These are phyloP conservation scores for Solanum arcanum DNA, from an alignment of 257 asterid genomes.

Conservation along the genomic window DNA sequence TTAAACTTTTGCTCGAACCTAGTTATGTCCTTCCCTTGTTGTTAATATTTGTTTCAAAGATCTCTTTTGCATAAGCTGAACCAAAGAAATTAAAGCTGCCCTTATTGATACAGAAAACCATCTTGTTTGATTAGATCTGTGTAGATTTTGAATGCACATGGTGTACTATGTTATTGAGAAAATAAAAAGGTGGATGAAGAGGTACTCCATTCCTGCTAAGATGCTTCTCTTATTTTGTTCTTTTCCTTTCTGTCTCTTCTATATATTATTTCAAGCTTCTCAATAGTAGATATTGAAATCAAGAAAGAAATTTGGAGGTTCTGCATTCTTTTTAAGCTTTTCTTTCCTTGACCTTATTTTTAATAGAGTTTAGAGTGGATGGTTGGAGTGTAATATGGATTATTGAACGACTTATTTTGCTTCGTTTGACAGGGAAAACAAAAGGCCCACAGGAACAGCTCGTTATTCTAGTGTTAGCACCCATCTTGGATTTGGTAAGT, in stretches of 20 bases:
- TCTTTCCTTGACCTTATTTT: not conserved
- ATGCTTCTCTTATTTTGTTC: not conserved
- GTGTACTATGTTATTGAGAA: not conserved
- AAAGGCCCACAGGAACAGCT: slow-evolving; percentile 95
- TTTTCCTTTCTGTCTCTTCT: not conserved
- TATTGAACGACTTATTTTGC: not conserved
- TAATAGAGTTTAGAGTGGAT: not conserved
- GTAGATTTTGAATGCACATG: not conserved
- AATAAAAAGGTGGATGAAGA: not conserved
- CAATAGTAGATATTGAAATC: not conserved
- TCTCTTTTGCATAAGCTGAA: not conserved
- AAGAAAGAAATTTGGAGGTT: not conserved
- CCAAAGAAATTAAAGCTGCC: not conserved
- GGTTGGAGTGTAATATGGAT: not conserved
- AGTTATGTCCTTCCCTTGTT: not conserved
- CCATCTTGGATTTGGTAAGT: slow-evolving; percentile 95
- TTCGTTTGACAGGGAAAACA: slow-evolving; percentile 63
- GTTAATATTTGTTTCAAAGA: not conserved
- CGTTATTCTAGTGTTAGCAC: slow-evolving; percentile 97
- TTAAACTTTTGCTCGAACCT: not conserved
- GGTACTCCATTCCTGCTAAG: not conserved
- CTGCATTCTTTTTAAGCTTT: not conserved
- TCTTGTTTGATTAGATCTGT: not conserved
- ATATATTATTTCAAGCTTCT: not conserved
- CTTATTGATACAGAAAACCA: not conserved